Evolutionary conservation across 371 early-diverging fungal genomes (phyloP).

Genomic region (Syncephalastrum racemosum): DNA sequence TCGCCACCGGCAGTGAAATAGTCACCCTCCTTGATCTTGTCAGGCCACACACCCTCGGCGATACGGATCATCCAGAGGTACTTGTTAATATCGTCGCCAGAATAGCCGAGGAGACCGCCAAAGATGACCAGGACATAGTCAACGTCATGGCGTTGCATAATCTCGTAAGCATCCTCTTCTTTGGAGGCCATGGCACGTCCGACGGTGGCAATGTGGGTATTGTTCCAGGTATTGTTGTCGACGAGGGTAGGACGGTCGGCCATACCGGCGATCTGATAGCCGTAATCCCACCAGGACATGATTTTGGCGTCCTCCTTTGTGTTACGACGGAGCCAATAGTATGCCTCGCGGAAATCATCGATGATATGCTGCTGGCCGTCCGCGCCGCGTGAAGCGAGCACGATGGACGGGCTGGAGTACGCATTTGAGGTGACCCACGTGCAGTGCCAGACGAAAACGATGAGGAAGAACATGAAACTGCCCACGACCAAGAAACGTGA

Average conservation of each 20-base stretch:
- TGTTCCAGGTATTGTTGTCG: slow-evolving; percentile 99
- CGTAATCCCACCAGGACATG: slow-evolving; percentile 99
- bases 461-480: slow-evolving; percentile 64
- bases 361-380: slow-evolving; percentile 94
- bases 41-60: slow-evolving; percentile 95
- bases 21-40: slow-evolving; percentile 82
- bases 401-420: slow-evolving; percentile 98
- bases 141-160: slow-evolving; percentile 91
- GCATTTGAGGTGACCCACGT: slow-evolving; percentile 98
- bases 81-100: slow-evolving; percentile 99
- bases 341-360: slow-evolving; percentile 99
- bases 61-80: slow-evolving; percentile 99
- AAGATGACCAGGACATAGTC: slow-evolving; percentile 96
- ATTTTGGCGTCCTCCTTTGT: slow-evolving; percentile 91
- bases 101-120: slow-evolving; percentile 95
- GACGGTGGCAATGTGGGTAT: slow-evolving; percentile 99
- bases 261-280: slow-evolving; percentile 99
- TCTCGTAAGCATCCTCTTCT: slow-evolving; percentile 90
- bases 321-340: slow-evolving; percentile 98
- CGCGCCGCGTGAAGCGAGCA: slow-evolving; percentile 82
- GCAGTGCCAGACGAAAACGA: slow-evolving; percentile 94
- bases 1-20: slow-evolving; percentile 92
- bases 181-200: slow-evolving; percentile 92
- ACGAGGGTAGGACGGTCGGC: slow-evolving; percentile 96
- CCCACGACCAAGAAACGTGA: slow-evolving; percentile 49